Evolutionary conservation across 306 rosid species (phyloP).

Genomic region (Pterocarpus macrocarpus): DNA sequence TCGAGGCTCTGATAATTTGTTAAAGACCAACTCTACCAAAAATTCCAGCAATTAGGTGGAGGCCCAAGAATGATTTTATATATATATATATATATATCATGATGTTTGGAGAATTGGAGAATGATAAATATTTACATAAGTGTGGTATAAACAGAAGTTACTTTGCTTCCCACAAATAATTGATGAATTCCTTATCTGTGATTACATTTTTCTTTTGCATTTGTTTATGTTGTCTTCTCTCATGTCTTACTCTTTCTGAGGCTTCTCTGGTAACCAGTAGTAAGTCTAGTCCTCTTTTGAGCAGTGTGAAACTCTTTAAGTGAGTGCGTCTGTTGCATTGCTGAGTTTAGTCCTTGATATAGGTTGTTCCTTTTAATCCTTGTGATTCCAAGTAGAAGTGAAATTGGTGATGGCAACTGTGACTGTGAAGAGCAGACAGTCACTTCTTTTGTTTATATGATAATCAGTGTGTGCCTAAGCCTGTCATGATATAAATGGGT

Average conservation of each 20-base stretch:
- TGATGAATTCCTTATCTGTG: neutral
- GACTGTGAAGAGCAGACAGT: conserved; percentile 25
- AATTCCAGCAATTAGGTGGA: neutral
- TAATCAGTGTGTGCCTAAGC: conserved; percentile 12
- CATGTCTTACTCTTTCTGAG: neutral
- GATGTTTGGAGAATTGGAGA: neutral
- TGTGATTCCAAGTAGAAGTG: conserved; percentile 13
- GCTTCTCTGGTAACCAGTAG: neutral
- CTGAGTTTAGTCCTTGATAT: conserved; percentile 9
- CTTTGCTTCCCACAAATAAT: conserved; percentile 27
- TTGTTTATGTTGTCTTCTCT: conserved; percentile 1
- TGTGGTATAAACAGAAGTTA: neutral
- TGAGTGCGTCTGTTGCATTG: neutral
- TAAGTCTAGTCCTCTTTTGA: neutral
- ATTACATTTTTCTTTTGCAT: conserved; percentile 13
- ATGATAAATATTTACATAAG: neutral
- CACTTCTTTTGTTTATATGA: neutral
- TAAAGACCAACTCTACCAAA: neutral
- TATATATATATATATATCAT: neutral
- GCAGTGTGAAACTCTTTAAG: neutral
- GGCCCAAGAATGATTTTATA: neutral
- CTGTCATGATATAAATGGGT: conserved; percentile 33
- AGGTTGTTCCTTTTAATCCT: conserved; percentile 15
- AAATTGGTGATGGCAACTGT: conserved; percentile 1
- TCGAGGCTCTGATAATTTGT: neutral